phyloP scores from a whole-genome alignment of 352 stramenopile species.

The Globisporangium echinulatum region DNA sequence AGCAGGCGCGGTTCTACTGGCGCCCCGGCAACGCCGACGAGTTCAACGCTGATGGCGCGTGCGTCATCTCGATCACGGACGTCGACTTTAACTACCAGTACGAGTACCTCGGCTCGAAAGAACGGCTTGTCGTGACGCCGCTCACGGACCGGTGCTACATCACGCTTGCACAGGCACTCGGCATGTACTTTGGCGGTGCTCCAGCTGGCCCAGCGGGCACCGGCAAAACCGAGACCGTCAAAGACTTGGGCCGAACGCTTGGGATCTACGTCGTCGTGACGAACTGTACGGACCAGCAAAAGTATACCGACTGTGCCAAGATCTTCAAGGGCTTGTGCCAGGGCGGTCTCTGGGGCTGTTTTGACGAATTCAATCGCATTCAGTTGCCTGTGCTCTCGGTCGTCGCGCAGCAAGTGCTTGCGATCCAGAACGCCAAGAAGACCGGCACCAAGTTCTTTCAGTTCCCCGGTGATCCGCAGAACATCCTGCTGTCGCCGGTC shows the following conservation, averaged over 20 bases:
- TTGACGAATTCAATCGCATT: slow-evolving; percentile 99
- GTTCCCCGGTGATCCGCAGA: slow-evolving; percentile 96
- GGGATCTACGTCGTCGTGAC: slow-evolving; percentile 97
- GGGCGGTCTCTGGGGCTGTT: slow-evolving; percentile 95
- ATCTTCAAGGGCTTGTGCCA: slow-evolving; percentile 98
- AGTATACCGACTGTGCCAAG: slow-evolving; percentile 97
- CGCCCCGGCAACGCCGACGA: slow-evolving; percentile 91
- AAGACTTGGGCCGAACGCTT: slow-evolving; percentile 93
- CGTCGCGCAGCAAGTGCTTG: slow-evolving; percentile 96
- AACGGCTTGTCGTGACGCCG: slow-evolving; percentile 95
- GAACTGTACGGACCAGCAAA: slow-evolving; percentile 97
- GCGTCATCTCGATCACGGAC: slow-evolving; percentile 96
- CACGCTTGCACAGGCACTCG: slow-evolving; percentile 94
- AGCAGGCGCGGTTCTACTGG: slow-evolving; percentile 99
- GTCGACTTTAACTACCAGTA: slow-evolving; percentile 99
- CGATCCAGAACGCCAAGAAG: slow-evolving; percentile 98
- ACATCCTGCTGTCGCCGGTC: slow-evolving; percentile 93
- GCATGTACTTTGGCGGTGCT: slow-evolving; percentile 97
- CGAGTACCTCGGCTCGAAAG: slow-evolving; percentile 97
- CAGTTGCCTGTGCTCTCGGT: slow-evolving; percentile 95
- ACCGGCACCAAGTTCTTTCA: slow-evolving; percentile 94
- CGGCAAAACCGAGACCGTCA: slow-evolving; percentile 97
- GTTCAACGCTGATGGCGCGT: slow-evolving; percentile 91
- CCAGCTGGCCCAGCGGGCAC: slow-evolving; percentile 94
- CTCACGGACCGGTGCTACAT: slow-evolving; percentile 98